A percentile compares a stretch with the other conserved stretches of the same genome.
Evolutionary conservation across 306 rosid species (phyloP).

Genomic region (Mucuna pruriens): DNA sequence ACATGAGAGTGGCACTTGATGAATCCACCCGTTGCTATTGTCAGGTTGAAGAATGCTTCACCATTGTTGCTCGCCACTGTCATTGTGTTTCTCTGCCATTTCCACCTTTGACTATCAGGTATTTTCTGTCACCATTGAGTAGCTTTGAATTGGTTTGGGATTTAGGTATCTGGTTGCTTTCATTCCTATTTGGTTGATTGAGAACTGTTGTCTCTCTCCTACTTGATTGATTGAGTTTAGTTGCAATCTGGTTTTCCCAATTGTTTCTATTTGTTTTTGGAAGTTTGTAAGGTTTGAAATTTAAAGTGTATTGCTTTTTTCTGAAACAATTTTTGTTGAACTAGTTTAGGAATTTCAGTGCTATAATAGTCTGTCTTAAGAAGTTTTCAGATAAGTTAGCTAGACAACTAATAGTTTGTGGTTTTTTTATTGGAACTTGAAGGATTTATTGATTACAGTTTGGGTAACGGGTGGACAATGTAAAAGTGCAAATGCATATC

Average conservation of each 20-base stretch:
- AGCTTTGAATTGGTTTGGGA: not conserved
- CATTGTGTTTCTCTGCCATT: not conserved
- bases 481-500: not conserved
- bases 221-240: not conserved
- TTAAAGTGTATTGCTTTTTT: not conserved
- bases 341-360: not conserved
- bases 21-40: not conserved
- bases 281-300: not conserved
- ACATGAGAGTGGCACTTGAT: not conserved
- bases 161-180: not conserved
- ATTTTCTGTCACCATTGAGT: not conserved
- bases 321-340: not conserved
- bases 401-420: not conserved
- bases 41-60: not conserved
- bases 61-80: not conserved
- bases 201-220: not conserved
- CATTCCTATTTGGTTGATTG: not conserved
- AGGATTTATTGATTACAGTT: not conserved
- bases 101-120: not conserved
- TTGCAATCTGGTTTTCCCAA: not conserved
- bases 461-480: not conserved
- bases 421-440: not conserved
- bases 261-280: not conserved
- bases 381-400: not conserved
- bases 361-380: not conserved